A percentile compares a stretch with the other conserved stretches of the same genome.
Conservation (phyloP, 2,329 filamentous ascomycete species). For the Penicillium paneum region DNA sequence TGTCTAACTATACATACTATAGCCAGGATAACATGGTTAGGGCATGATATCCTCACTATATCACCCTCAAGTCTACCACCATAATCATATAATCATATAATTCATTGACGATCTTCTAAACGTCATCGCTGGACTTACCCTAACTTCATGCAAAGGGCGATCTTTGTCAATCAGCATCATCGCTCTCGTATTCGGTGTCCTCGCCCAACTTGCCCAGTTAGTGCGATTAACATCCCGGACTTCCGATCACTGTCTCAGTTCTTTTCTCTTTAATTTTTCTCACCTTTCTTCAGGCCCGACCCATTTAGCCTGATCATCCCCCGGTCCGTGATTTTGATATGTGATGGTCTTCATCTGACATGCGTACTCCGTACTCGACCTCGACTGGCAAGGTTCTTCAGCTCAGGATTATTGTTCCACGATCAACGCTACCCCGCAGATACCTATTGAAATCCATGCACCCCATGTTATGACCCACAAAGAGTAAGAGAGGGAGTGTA, state of each 20-base stretch:
- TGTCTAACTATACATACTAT: no score
- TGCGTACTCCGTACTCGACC: no score
- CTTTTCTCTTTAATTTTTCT: not conserved
- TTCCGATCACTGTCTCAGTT: not conserved
- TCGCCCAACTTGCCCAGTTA: not conserved
- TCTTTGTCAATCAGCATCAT: not conserved
- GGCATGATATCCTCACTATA: no score
- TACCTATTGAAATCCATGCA: not conserved
- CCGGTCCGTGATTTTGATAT: not conserved
- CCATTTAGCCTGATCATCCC: not conserved
- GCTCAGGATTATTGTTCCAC: not conserved
- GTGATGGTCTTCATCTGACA: not conserved
- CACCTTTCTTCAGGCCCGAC: not conserved
- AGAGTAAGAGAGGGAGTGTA: not conserved
- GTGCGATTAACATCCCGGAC: not conserved
- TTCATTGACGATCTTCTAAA: not conserved
- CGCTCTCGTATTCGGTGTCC: slow-evolving; percentile 3
- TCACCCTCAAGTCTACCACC: no score
- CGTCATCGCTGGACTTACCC: not conserved
- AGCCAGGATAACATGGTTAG: no score
- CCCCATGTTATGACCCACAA: not conserved
- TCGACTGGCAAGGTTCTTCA: not conserved
- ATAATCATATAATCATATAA: no score
- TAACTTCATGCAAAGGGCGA: not conserved
- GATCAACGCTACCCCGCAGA: not conserved